A percentile compares a stretch with the other conserved stretches of the same genome.
phyloP scores from a whole-genome alignment of 805 yeast genomes.

The Yarrowia porcina region DNA sequence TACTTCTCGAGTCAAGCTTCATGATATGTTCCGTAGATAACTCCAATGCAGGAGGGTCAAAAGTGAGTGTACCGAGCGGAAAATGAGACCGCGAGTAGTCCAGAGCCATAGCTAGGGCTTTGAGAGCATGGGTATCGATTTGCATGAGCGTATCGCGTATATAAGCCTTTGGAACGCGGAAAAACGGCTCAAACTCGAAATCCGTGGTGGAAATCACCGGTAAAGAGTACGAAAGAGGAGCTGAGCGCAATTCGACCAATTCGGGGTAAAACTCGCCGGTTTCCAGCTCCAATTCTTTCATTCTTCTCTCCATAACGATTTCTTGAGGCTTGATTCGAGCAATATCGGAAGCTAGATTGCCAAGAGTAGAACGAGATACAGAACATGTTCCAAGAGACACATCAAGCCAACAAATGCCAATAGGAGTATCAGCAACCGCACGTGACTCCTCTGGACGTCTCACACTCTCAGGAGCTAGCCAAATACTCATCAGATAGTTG shows the following conservation, averaged over 20 bases:
- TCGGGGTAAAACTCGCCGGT: constrained; percentile 56
- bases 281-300: constrained; percentile 37
- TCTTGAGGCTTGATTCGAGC: constrained; percentile 81
- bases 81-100: constrained; percentile 70
- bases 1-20: constrained; percentile 64
- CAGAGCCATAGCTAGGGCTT: constrained; percentile 60
- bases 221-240: constrained; percentile 54
- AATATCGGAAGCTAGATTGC: constrained; percentile 64
- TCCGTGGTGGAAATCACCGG: constrained; percentile 38
- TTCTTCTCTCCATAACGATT: constrained; percentile 47
- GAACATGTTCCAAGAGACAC: constrained; percentile 75
- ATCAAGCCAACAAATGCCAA: constrained; percentile 88
- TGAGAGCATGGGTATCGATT: constrained; percentile 41
- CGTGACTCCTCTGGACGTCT: constrained; percentile 11
- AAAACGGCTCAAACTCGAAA: constrained; percentile 2
- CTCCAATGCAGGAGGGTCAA: constrained; percentile 60
- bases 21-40: constrained; percentile 52
- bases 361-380: constrained; percentile 60
- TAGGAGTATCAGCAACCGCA: constrained; percentile 42
- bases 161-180: background rate
- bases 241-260: constrained; percentile 55
- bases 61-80: constrained; percentile 60
- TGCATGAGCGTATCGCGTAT: background rate
- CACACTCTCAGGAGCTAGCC: constrained; percentile 31
- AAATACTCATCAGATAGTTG: constrained; percentile 64